Base-by-base conservation (phyloP, 352 stramenopile genomes). In the Globisporangium nunn region DNA sequence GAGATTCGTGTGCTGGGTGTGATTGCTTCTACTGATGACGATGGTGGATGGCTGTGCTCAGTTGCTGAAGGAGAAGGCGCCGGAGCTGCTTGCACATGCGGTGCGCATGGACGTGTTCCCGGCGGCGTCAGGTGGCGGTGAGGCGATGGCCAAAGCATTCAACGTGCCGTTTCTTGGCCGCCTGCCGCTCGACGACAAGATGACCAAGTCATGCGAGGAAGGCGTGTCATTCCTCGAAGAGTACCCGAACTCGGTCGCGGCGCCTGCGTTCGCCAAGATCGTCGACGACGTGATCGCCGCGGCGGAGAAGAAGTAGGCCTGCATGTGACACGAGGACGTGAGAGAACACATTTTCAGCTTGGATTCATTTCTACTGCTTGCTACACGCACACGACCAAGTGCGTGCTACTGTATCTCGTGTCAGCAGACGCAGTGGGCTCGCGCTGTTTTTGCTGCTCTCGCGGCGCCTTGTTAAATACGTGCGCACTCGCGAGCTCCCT, bases 111-210 rank as follows among this genome's bases (percentile, higher is more conserved):
- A 97, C 54, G 77, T 98, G 6, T 99, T 98, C 68, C 87, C 92
- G 39, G 61, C 85, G 1, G 78, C 86, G 12, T 80, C 81, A 23
- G 80, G 75, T 15, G 96, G 95, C 28, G 91, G 95, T 0, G 80
- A 96, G 53, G 89, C 79, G 23, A 99, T 99, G 97, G 96, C 96
- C 8, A 87, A 94, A 50, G 76, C 89, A 55, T 99, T 98, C 62
- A 78, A 88, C 37, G 93, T 99, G 31, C 96, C 96, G 12, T 99
- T 98, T 67, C 87, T 99, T 8, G 97, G 97, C 56, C 83, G 84
- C 37, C 60, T 99, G 49, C 97, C 97, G 1, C 74, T 99, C 28
- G 97, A 99, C 75, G 88, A 96, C 39, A 98, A 98, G 62, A 88
- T 99, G 63, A 96, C 98, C 14, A 78, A 91, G 54, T 81, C 94